Base-by-base conservation (phyloP, 2,329 filamentous ascomycete genomes). In the Aspergillus neotritici region DNA sequence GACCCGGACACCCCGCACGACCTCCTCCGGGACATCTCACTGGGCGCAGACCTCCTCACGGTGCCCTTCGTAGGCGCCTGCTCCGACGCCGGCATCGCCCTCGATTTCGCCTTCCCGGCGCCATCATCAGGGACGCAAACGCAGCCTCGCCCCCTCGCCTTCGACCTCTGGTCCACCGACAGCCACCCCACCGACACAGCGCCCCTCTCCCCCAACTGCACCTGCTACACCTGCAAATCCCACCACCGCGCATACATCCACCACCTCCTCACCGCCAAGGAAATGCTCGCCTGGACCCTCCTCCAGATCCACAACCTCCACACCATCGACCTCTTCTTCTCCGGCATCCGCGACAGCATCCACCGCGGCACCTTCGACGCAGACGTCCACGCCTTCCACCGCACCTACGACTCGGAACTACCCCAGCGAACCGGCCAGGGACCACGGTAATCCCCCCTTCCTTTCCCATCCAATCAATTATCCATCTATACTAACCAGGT, bases 281-380 rank as follows among this genome's bases (percentile, higher is more conserved):
- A 98, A 67, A 97, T 98, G 93, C 80, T 96, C 4, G 91, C 85
- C 16, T 98, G 93, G 93, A 86, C 84, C 0, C 75, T 98, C 6
- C 74, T 98, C 6, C 91, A 97, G 64, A 77, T 95, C 3, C 93
- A 98, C 69, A 98, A 98, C 63, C 83, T 94, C 62, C 76, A 82
- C 48, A 69, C 85, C 6, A 66, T 94, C 41, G 76, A 79, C 35
- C 57, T 69, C 0, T 95, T 97, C 70, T 95, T 97, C 64, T 65
- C 71, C 0, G 77, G 74, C 0, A 72, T 95, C 5, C 80, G 91
- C 14, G 61, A 66, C 2, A 81, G 80, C 43, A 83, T 97, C 12
- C 63, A 65, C 29, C 63, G 64, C 0, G 74, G 69, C 5, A 78
- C 68, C 13, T 83, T 77, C 50, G 76, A 79, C 3, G 55, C 71